Percentiles rank a stretch among this genome's conserved stretches.
Conservation (phyloP, 2,329 filamentous ascomycete species). For the Aspergillus sclerotialis region DNA sequence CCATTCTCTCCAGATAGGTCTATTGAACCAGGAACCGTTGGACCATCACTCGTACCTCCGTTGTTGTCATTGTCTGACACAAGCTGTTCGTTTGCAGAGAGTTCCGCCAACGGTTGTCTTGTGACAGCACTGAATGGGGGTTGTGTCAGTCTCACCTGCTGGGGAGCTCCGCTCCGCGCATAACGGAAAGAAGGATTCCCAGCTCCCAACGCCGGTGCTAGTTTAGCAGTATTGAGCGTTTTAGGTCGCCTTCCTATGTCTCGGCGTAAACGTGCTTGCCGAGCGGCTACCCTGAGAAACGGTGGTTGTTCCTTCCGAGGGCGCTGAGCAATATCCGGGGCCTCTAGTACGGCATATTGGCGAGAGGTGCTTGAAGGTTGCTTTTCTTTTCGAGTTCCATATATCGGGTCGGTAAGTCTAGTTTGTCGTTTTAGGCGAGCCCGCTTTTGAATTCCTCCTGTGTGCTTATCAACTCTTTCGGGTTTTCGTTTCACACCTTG, state of each 20-base stretch:
- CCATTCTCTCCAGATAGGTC: constrained; percentile 3
- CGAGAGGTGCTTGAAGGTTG: constrained; percentile 17
- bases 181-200: constrained; percentile 43
- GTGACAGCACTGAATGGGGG: constrained; percentile 12
- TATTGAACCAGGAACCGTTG: not conserved
- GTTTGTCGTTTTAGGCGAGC: constrained; percentile 26
- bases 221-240: constrained; percentile 44
- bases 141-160: constrained; percentile 16
- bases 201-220: constrained; percentile 49
- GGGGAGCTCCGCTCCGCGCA: constrained; percentile 45
- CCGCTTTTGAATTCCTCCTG: constrained; percentile 12
- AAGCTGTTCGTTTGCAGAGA: constrained; percentile 12
- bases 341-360: constrained; percentile 47
- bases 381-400: constrained; percentile 15
- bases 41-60: constrained; percentile 3
- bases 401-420: constrained; percentile 28
- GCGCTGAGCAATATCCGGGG: constrained; percentile 26
- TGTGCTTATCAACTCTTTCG: constrained; percentile 2
- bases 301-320: constrained; percentile 36
- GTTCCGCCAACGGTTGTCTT: constrained; percentile 15
- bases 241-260: constrained; percentile 48
- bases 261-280: constrained; percentile 42
- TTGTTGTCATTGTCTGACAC: constrained; percentile 1
- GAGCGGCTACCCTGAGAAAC: constrained; percentile 51
- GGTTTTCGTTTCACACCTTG: constrained; percentile 12